phyloP scores from a whole-genome alignment of 2,329 filamentous ascomycete species.

The Aurifilum marmelostoma region DNA sequence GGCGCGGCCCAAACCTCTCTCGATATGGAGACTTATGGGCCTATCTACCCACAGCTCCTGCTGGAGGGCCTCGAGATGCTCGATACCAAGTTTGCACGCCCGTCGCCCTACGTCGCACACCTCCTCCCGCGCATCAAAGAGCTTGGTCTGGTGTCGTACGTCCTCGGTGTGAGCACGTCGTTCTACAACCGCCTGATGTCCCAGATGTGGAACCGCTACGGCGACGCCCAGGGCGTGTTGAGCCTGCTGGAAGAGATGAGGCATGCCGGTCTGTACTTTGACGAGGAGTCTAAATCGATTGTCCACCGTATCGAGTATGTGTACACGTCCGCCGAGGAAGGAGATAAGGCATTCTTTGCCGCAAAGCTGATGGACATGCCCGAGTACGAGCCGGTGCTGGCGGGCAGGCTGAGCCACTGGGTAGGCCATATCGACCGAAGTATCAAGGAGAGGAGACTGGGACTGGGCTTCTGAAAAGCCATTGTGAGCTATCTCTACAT shows the following conservation, averaged over 20 bases:
- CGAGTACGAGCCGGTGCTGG: constrained; percentile 40
- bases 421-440: constrained; percentile 35
- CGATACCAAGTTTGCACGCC: constrained; percentile 57
- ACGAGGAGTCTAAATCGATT: constrained; percentile 50
- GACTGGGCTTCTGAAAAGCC: not conserved
- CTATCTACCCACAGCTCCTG: constrained; percentile 66
- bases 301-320: constrained; percentile 39
- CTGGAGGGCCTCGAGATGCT: constrained; percentile 60
- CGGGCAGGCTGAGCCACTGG: constrained; percentile 38
- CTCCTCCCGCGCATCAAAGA: constrained; percentile 70
- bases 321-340: constrained; percentile 27
- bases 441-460: constrained; percentile 25
- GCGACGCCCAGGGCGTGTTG: constrained; percentile 59
- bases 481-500: not conserved
- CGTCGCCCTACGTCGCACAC: constrained; percentile 62
- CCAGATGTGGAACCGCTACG: constrained; percentile 63
- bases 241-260: constrained; percentile 68
- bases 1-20: constrained; percentile 36
- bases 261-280: constrained; percentile 61
- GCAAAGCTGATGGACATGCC: constrained; percentile 41
- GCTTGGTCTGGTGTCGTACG: constrained; percentile 70
- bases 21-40: constrained; percentile 61
- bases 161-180: constrained; percentile 69
- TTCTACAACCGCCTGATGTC: constrained; percentile 71
- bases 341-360: constrained; percentile 36